phyloP scores from a whole-genome alignment of 2,329 filamentous ascomycete genomes.

The Epichloe amarillans region DNA sequence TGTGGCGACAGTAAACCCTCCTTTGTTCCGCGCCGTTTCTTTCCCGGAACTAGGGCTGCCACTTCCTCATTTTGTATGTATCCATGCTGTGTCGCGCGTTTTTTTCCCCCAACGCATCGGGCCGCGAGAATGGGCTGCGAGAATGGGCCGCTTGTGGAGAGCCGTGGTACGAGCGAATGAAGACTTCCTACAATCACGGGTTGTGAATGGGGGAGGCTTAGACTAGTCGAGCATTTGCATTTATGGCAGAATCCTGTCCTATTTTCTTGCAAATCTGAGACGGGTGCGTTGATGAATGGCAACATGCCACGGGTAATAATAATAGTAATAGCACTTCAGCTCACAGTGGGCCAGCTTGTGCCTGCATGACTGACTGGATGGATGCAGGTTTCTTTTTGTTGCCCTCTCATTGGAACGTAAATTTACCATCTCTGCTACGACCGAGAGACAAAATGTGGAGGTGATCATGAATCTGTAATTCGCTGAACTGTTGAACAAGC shows the following conservation, averaged over 20 bases:
- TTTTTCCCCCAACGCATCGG: too few species aligned
- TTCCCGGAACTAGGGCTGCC: not conserved
- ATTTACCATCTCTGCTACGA: not conserved
- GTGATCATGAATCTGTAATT: not conserved
- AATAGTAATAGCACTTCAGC: not conserved
- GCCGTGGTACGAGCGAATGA: too few species aligned
- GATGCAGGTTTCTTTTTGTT: not conserved
- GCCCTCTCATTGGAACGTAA: not conserved
- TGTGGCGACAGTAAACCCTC: not conserved
- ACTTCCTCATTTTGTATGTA: not conserved
- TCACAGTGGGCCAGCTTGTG: conserved; percentile 1
- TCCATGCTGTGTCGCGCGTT: too few species aligned
- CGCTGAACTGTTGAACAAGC: not conserved
- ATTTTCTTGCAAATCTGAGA: not conserved
- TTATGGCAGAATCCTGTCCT: not conserved
- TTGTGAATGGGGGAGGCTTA: too few species aligned
- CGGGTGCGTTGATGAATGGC: not conserved
- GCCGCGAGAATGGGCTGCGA: too few species aligned
- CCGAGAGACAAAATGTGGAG: not conserved
- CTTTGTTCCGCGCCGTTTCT: not conserved
- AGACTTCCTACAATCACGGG: too few species aligned
- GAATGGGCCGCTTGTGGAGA: too few species aligned
- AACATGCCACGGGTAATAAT: too few species aligned
- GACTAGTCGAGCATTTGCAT: too few species aligned
- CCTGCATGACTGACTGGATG: conserved; percentile 1